A percentile compares a stretch with the other conserved stretches of the same genome.
phyloP scores from a whole-genome alignment of 257 asterid species.

The Rauvolfia tetraphylla region DNA sequence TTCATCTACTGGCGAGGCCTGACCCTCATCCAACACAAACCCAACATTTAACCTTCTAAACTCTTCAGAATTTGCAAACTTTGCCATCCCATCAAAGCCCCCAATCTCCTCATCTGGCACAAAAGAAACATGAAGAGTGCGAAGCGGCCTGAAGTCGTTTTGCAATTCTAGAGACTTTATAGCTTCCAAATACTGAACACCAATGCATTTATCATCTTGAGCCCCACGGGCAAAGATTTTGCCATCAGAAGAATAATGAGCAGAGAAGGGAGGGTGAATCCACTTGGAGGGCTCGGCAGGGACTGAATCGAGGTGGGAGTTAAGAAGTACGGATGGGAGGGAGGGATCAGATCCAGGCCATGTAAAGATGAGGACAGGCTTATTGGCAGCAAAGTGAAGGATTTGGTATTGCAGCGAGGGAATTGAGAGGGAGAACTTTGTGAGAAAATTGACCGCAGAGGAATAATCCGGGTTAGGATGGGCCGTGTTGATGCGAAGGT shows the following conservation, averaged over 20 bases:
- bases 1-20: constrained; percentile 72
- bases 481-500: constrained; percentile 81
- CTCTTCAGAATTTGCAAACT: constrained; percentile 51
- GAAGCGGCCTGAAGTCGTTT: constrained; percentile 35
- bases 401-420: constrained; percentile 43
- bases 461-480: constrained; percentile 80
- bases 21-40: constrained; percentile 91
- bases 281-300: constrained; percentile 87
- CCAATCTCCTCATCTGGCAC: constrained; percentile 93
- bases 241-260: constrained; percentile 52
- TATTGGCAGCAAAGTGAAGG: constrained; percentile 45
- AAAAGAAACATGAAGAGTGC: constrained; percentile 57
- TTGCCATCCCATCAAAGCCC: constrained; percentile 83
- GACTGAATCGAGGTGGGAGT: constrained; percentile 92
- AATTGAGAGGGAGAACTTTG: constrained; percentile 57
- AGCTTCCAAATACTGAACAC: constrained; percentile 79
- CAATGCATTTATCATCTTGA: constrained; percentile 89
- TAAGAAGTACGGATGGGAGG: constrained; percentile 69
- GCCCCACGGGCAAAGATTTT: constrained; percentile 85
- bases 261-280: constrained; percentile 74
- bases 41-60: constrained; percentile 65
- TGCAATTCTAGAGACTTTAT: constrained; percentile 35
- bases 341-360: constrained; percentile 72
- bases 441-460: constrained; percentile 58
- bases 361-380: constrained; percentile 73